Evolutionary conservation across 805 yeast genomes (phyloP), one percentile per base, ranked within the genome.

Genomic region (Ogataea pini): DNA sequence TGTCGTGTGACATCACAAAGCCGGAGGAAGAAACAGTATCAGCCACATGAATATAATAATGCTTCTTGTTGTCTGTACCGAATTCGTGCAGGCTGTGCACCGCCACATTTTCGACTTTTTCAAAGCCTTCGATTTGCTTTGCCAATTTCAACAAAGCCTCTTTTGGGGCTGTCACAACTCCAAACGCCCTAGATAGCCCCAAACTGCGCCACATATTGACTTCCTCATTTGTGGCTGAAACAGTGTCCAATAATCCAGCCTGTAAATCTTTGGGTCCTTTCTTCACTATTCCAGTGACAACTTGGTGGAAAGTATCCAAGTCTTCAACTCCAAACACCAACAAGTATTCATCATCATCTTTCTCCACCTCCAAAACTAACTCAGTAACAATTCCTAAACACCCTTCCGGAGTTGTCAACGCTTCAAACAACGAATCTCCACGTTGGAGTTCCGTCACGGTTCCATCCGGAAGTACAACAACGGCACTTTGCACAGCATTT

Each of bases 381-480:
- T 55, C 56, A 3, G 67, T 56, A 4, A 63, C 50, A 6, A 61
- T 24, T 5, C 58, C 57, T 10, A 59, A 16, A 16, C 49, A 39
- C 13, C 51, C 46, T 14, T 56, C 55, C 12, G 32, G 39, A 3
- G 41, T 22, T 1, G 54, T 32, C 12, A 63, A 37, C 8, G 55
- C n/a, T 24, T 48, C 44, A 22, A 56, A 57, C 14, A 55, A 4
- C 7, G 42, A 37, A 18, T 34, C 32, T 14, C 36, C 42, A 8
- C 37, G 17, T n/a, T 25, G 25, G 12, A 53, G 43, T 0, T 25
- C 41, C 7, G 56, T 5, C 12, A 57, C 42, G 7, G 54, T 48
- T 7, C 69, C 69, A 49, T 62, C 67, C 12, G 68, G 63, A 22
- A 65, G 50, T 7, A 64, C 66, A 27, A 52, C 57, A 8, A 57